Evolutionary conservation across 169 alveolate species (phyloP).

Genomic region (Cystoisospora suis): DNA sequence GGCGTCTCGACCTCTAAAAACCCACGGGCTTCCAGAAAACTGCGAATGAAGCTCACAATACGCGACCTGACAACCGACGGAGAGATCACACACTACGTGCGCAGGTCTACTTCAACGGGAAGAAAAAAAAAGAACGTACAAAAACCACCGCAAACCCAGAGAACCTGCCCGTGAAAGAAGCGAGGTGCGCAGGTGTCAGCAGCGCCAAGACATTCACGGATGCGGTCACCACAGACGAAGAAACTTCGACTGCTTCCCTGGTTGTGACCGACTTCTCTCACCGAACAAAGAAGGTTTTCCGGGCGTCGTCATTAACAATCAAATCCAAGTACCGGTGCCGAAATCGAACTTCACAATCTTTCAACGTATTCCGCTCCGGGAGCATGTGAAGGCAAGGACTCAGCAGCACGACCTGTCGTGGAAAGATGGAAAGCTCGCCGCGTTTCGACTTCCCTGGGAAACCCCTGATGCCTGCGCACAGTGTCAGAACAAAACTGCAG

Average conservation of each 20-base stretch:
- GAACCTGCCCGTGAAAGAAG: neutral
- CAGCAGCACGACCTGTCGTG: conserved; percentile 84
- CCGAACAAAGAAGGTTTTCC: conserved; percentile 89
- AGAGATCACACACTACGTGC: neutral
- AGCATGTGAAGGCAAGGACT: conserved; percentile 96
- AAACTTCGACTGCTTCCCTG: too few relatives aligned
- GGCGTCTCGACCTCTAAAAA: conserved; percentile 99
- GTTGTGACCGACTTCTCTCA: conserved; percentile 79
- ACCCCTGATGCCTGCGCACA: conserved; percentile 70
- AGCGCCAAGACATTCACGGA: too few relatives aligned
- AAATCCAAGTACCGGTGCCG: conserved; percentile 97
- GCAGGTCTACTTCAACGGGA: too few relatives aligned
- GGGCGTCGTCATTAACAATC: conserved; percentile 88
- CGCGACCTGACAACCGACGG: conserved; percentile 73
- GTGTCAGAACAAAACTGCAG: neutral
- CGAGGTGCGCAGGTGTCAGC: too few relatives aligned
- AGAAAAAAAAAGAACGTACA: neutral
- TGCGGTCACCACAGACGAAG: too few relatives aligned
- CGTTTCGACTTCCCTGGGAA: conserved; percentile 90
- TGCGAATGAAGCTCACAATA: conserved; percentile 83
- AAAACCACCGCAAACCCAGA: neutral
- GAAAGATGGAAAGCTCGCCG: conserved; percentile 96
- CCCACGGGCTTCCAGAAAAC: conserved; percentile 89
- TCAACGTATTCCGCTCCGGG: conserved; percentile 94
- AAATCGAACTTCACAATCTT: conserved; percentile 92